phyloP scores from a whole-genome alignment of 2,329 filamentous ascomycete genomes.

The Neofusicoccum sp. region DNA sequence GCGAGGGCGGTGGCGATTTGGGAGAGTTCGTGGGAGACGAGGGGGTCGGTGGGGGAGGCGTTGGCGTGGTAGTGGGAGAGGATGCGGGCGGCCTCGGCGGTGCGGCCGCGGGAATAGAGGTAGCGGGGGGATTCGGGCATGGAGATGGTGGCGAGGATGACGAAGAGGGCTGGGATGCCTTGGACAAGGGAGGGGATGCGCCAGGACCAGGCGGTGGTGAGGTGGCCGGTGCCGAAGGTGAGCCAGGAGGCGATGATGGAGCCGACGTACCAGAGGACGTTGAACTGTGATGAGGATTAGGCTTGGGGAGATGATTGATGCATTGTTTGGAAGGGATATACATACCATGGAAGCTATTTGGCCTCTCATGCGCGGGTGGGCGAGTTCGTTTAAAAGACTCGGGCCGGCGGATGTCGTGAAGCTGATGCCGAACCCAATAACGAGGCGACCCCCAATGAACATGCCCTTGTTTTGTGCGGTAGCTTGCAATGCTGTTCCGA shows the following conservation, averaged over 20 bases:
- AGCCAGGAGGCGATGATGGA: conserved; percentile 16
- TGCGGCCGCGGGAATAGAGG: conserved; percentile 55
- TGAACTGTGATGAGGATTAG: background rate
- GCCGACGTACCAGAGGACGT: conserved; percentile 20
- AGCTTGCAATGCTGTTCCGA: background rate
- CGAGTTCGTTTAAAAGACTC: conserved; percentile 8
- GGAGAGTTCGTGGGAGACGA: background rate
- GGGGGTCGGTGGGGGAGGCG: conserved; percentile 35
- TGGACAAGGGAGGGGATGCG: conserved; percentile 58
- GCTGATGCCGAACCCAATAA: conserved; percentile 44
- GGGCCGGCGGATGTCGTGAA: conserved; percentile 34
- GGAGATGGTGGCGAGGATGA: conserved; percentile 29
- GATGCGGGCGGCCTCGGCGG: conserved; percentile 56
- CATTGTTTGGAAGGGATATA: background rate
- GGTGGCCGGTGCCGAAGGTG: conserved; percentile 34
- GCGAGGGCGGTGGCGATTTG: background rate
- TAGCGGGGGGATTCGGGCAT: conserved; percentile 64
- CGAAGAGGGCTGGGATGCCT: conserved; percentile 47
- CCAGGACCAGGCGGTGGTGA: conserved; percentile 51
- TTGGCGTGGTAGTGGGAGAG: conserved; percentile 57
- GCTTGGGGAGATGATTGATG: background rate
- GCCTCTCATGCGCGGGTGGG: conserved; percentile 12
- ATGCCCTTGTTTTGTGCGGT: conserved; percentile 25
- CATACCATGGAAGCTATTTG: conserved; percentile 12
- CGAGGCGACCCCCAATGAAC: conserved; percentile 49